Evolutionary conservation across 1,284 basidiomycete species (phyloP).

Genomic region (Ceratobasidium sp.): DNA sequence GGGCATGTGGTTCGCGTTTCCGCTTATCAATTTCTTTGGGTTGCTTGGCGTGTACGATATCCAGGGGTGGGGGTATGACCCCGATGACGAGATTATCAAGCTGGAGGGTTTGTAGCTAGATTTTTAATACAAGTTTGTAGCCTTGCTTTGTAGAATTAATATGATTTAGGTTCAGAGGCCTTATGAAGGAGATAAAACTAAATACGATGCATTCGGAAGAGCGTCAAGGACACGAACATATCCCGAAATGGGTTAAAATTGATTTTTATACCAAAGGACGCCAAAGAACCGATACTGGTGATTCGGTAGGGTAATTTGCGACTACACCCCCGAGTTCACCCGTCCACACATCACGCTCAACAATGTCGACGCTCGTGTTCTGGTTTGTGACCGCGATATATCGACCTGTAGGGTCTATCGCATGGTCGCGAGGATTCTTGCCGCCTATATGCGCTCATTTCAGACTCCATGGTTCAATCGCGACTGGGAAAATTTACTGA

Average conservation of each 20-base stretch:
- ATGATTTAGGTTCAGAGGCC: background rate
- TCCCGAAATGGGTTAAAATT: background rate
- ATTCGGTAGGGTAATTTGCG: background rate
- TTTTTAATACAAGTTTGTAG: background rate
- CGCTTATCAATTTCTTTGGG: slow-evolving; percentile 33
- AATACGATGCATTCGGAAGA: background rate
- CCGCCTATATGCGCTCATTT: slow-evolving; percentile 21
- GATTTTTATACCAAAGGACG: background rate
- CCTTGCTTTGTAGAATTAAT: background rate
- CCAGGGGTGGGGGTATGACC: slow-evolving; percentile 43
- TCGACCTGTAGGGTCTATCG: slow-evolving; percentile 28
- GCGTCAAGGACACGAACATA: background rate
- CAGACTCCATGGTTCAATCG: background rate
- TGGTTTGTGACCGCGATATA: slow-evolving; percentile 28
- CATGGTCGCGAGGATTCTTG: slow-evolving; percentile 33
- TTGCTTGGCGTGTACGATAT: slow-evolving; percentile 36
- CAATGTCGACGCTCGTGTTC: slow-evolving; percentile 9
- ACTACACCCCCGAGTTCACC: slow-evolving; percentile 11
- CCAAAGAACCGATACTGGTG: slow-evolving; percentile 20
- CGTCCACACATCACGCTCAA: slow-evolving; percentile 5
- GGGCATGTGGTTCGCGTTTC: slow-evolving; percentile 34
- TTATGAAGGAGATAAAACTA: background rate
- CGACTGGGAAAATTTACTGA: background rate
- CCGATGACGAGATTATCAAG: slow-evolving; percentile 39
- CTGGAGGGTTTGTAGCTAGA: slow-evolving; percentile 27